Conservation (phyloP, 805 yeast genomes). For the Geotrichum ghanense region DNA sequence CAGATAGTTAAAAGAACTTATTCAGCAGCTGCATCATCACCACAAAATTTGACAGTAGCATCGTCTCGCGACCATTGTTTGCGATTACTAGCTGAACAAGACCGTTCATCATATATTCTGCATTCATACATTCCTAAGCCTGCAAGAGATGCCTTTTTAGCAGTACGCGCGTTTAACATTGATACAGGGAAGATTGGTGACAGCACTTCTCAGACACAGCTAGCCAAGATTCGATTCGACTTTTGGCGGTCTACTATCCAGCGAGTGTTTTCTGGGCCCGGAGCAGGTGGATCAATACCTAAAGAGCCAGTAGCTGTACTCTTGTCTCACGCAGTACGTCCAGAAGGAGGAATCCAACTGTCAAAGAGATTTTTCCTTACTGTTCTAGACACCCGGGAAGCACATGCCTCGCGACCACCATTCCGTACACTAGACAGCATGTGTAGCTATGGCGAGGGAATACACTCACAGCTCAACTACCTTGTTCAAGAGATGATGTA, state of each 20-base stretch:
- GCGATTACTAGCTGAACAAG: constrained; percentile 34
- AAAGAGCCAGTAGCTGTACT: constrained; percentile 60
- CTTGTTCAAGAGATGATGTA: constrained; percentile 48
- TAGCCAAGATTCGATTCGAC: constrained; percentile 42
- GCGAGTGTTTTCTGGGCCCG: constrained; percentile 29
- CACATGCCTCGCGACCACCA: constrained; percentile 37
- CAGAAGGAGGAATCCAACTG: constrained; percentile 31
- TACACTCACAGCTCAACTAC: constrained; percentile 63
- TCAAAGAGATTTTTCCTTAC: constrained; percentile 47
- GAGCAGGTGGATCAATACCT: constrained; percentile 22
- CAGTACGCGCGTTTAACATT: constrained; percentile 51
- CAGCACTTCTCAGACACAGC: constrained; percentile 23
- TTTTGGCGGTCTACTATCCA: constrained; percentile 62
- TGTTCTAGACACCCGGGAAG: constrained; percentile 46
- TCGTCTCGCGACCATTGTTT: constrained; percentile 36
- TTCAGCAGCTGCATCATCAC: too few relatives aligned
- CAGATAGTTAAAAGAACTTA: too few relatives aligned
- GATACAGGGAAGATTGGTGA: constrained; percentile 48
- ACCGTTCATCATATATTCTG: constrained; percentile 52
- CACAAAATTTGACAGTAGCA: constrained; percentile 4
- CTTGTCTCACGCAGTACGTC: constrained; percentile 37
- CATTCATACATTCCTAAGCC: constrained; percentile 61
- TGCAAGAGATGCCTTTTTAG: constrained; percentile 50
- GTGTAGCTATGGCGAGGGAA: constrained; percentile 73
- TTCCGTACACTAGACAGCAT: constrained; percentile 43